These are phyloP conservation scores for Hymenoscyphus linearis DNA, from an alignment of 2,329 filamentous ascomycete species.

Conservation along the genomic window DNA sequence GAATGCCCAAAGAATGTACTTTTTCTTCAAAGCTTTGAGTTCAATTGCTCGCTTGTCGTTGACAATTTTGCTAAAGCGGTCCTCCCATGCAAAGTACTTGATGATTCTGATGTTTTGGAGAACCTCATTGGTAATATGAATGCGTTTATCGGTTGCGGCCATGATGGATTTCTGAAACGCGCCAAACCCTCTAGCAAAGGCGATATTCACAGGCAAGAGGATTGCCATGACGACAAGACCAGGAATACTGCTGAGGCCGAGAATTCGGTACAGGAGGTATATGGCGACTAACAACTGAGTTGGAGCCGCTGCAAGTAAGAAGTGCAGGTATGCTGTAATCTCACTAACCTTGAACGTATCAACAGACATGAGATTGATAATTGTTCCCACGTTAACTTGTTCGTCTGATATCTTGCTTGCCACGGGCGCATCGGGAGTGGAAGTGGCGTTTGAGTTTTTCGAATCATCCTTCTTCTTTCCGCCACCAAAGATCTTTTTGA, in stretches of 20 bases:
- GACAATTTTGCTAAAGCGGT: slow-evolving; percentile 79
- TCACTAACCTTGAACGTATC: slow-evolving; percentile 99
- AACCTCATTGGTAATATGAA: slow-evolving; percentile 94
- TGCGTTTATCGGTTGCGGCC: slow-evolving; percentile 88
- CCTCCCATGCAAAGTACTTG: slow-evolving; percentile 99
- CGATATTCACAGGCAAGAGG: slow-evolving; percentile 84
- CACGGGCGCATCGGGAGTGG: slow-evolving; percentile 7
- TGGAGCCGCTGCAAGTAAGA: slow-evolving; percentile 86
- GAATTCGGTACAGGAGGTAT: slow-evolving; percentile 76
- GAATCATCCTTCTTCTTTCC: slow-evolving; percentile 40
- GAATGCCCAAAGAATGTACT: slow-evolving; percentile 86
- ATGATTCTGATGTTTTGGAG: slow-evolving; percentile 97
- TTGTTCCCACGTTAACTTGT: slow-evolving; percentile 91
- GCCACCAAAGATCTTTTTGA: slow-evolving; percentile 48
- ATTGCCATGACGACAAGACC: slow-evolving; percentile 87
- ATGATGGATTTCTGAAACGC: slow-evolving; percentile 86
- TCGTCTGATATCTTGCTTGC: slow-evolving; percentile 45
- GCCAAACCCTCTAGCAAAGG: slow-evolving; percentile 79
- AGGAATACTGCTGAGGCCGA: slow-evolving; percentile 89
- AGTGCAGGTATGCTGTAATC: slow-evolving; percentile 90
- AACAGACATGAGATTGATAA: slow-evolving; percentile 99
- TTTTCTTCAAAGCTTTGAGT: slow-evolving; percentile 68
- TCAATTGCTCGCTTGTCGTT: slow-evolving; percentile 82
- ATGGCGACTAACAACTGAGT: slow-evolving; percentile 82
- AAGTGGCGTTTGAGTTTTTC: slow-evolving; percentile 28